These are phyloP conservation scores for Peronospora belbahrii DNA, from an alignment of 352 stramenopile genomes.

Conservation along the genomic window DNA sequence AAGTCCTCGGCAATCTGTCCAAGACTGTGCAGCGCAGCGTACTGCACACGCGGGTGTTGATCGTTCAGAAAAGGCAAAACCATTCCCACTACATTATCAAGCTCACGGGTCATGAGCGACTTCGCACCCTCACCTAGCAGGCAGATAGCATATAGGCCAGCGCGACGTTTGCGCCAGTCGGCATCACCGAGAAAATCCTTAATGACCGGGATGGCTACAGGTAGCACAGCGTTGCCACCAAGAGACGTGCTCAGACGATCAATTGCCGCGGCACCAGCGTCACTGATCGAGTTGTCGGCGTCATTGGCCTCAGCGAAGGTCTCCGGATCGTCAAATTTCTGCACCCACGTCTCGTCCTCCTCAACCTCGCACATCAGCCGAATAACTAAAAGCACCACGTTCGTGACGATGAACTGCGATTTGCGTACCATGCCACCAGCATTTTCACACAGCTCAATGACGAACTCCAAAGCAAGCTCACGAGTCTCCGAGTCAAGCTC, in stretches of 20 bases:
- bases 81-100: constrained; percentile 67
- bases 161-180: constrained; percentile 73
- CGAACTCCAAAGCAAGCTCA: constrained; percentile 73
- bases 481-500: constrained; percentile 63
- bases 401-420: constrained; percentile 49
- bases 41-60: constrained; percentile 71
- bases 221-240: constrained; percentile 64
- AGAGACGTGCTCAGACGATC: constrained; percentile 68
- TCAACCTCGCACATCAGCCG: constrained; percentile 77
- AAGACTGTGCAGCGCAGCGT: constrained; percentile 75
- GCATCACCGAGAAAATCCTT: constrained; percentile 47
- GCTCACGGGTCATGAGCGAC: constrained; percentile 65
- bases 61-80: constrained; percentile 65
- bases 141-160: constrained; percentile 69
- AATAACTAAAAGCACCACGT: constrained; percentile 64
- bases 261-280: constrained; percentile 67
- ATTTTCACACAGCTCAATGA: constrained; percentile 74
- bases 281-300: constrained; percentile 56
- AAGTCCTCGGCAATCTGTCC: constrained; percentile 81
- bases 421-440: constrained; percentile 80
- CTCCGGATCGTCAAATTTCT: constrained; percentile 77
- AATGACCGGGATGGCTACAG: constrained; percentile 70
- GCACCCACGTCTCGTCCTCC: constrained; percentile 60
- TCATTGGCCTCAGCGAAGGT: constrained; percentile 60
- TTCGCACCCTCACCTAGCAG: constrained; percentile 74